phyloP scores from a whole-genome alignment of 2,329 filamentous ascomycete species.

The Beauveria bassiana region DNA sequence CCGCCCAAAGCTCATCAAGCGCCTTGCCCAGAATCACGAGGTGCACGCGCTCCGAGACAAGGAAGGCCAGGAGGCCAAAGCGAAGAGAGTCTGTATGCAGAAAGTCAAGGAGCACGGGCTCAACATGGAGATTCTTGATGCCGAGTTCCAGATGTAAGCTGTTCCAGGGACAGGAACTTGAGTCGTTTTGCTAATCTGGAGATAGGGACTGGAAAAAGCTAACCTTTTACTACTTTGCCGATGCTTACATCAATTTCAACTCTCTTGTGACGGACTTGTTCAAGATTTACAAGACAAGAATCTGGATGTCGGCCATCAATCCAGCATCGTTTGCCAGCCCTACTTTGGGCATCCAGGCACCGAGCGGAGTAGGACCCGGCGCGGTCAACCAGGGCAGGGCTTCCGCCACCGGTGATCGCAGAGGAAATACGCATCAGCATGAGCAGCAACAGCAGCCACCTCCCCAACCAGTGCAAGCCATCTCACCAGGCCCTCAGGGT shows the following conservation, averaged over 20 bases:
- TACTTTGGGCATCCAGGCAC: constrained; percentile 61
- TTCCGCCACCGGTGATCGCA: constrained; percentile 33
- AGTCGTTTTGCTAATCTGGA: constrained; percentile 9
- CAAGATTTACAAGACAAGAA: constrained; percentile 98
- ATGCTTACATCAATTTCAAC: constrained; percentile 99
- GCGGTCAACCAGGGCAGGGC: constrained; percentile 52
- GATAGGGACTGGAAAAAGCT: constrained; percentile 95
- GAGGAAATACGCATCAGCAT: constrained; percentile 31
- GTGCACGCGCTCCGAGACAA: constrained; percentile 86
- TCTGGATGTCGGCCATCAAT: constrained; percentile 99
- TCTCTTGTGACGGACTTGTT: constrained; percentile 93
- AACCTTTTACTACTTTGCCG: constrained; percentile 98
- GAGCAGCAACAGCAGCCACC: constrained; percentile 29
- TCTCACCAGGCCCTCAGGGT: constrained; percentile 15
- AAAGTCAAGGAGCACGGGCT: constrained; percentile 92
- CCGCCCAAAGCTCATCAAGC: constrained; percentile 94
- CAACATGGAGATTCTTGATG: constrained; percentile 98
- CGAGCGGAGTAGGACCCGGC: constrained; percentile 58
- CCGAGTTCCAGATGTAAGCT: constrained; percentile 94
- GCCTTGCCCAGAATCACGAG: constrained; percentile 85
- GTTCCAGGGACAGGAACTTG: not conserved
- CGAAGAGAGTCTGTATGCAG: constrained; percentile 91
- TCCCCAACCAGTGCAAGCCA: not conserved
- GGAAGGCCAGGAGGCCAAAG: constrained; percentile 95
- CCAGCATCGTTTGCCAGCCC: constrained; percentile 88